These are phyloP conservation scores for Tylopilus felleus DNA, from an alignment of 768 basidiomycete genomes.

Conservation along the genomic window DNA sequence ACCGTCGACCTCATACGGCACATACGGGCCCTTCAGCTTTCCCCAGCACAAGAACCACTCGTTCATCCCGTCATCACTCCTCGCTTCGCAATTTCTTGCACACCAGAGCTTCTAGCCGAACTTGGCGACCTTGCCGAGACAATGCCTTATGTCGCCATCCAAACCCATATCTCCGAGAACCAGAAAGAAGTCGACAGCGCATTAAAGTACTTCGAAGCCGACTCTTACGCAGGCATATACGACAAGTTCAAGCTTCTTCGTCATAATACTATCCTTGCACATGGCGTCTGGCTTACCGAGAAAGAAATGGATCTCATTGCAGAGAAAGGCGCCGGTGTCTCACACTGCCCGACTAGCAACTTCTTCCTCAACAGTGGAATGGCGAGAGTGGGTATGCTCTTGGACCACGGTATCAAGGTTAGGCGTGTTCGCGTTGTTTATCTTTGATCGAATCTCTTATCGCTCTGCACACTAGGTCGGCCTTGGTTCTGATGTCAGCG, in stretches of 20 bases:
- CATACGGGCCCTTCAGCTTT: slow-evolving; percentile 54
- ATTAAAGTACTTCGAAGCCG: slow-evolving; percentile 60
- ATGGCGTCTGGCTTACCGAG: slow-evolving; percentile 76
- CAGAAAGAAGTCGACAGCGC: slow-evolving; percentile 65
- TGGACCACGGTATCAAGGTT: slow-evolving; percentile 88
- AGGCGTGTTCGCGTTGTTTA: slow-evolving; percentile 8
- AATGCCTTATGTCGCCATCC: slow-evolving; percentile 67
- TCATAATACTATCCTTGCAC: slow-evolving; percentile 80
- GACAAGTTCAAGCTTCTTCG: slow-evolving; percentile 74
- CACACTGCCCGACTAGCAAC: slow-evolving; percentile 94
- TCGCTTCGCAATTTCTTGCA: slow-evolving; percentile 93
- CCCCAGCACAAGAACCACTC: slow-evolving; percentile 44
- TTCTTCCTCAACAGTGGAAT: slow-evolving; percentile 87
- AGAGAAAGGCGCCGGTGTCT: slow-evolving; percentile 64
- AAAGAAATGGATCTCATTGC: slow-evolving; percentile 73
- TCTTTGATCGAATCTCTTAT: slow-evolving; percentile 4
- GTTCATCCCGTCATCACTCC: slow-evolving; percentile 92
- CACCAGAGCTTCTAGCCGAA: slow-evolving; percentile 57
- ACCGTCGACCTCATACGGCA: slow-evolving; percentile 67
- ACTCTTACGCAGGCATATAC: slow-evolving; percentile 79
- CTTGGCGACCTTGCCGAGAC: slow-evolving; percentile 59
- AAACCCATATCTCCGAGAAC: slow-evolving; percentile 94
- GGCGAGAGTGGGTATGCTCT: slow-evolving; percentile 70
- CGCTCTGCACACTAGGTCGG: slow-evolving; percentile 58
- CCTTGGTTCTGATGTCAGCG: slow-evolving; percentile 91